Percentiles rank a stretch among this genome's conserved stretches.
phyloP scores from a whole-genome alignment of 2,329 filamentous ascomycete genomes.

The Fusarium napiforme region DNA sequence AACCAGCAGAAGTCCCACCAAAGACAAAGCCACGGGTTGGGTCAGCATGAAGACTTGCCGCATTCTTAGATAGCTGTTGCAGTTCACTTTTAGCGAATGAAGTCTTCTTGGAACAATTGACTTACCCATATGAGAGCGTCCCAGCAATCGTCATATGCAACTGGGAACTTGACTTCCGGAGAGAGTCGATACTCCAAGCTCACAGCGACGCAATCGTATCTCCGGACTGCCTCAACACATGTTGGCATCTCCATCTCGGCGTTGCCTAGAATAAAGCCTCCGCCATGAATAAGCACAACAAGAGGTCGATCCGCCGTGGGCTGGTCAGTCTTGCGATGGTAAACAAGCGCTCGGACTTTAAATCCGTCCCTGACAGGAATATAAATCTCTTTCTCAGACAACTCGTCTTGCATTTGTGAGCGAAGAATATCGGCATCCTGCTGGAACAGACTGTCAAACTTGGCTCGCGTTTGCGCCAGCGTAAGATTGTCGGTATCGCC shows the following conservation, averaged over 20 bases:
- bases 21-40: not conserved
- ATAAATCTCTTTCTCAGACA: not conserved
- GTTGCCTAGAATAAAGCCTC: not conserved
- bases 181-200: not conserved
- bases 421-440: not conserved
- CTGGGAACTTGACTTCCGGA: not conserved
- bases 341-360: not conserved
- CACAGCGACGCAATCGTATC: not conserved
- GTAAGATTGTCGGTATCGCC: not conserved
- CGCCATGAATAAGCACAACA: not conserved
- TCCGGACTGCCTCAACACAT: not conserved
- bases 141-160: not conserved
- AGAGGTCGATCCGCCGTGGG: not conserved
- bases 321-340: not conserved
- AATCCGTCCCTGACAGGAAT: not conserved
- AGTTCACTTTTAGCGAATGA: rapidly evolving
- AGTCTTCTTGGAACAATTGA: rapidly evolving
- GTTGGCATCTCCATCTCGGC: not conserved
- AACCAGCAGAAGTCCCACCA: not conserved
- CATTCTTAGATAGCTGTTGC: not conserved
- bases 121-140: not conserved
- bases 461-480: not conserved
- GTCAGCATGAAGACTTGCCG: not conserved
- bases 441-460: not conserved
- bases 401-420: not conserved